Base-by-base conservation (phyloP, 2,329 filamentous ascomycete species). In the Talaromyces sp. region DNA sequence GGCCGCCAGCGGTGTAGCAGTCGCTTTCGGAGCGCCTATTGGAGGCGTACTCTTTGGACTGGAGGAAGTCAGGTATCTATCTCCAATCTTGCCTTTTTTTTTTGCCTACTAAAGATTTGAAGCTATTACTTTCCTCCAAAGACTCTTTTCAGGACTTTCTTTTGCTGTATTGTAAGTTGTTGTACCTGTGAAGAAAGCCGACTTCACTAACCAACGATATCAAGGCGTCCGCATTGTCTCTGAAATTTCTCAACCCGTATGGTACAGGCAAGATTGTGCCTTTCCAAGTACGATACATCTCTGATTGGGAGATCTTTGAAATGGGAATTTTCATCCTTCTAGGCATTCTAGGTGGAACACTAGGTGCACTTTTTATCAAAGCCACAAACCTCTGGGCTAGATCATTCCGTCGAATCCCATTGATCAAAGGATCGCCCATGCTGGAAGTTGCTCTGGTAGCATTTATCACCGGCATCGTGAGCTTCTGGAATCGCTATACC, bases 41-140 rank as follows among this genome's bases (percentile, higher is more conserved):
- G 92, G 93, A 9, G 94, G 94, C 61, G 93, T 97, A 1, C 83
- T 98, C 2, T 98, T 98, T 77, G 93, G 92, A 39, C 79, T 98
- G 35, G 95, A 99, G 78, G 95, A 98, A 83, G 93, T 98, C 67
- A 89, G 80, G 74, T 77, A 71, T 62, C 70, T 64, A 24, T 13
- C 2, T 16, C 6, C 57, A 22, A 62, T 14, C 13, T 57, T 11
- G 31, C n/a, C 8, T 4, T 22, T n/a, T 7, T 11, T 24, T 7
- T 31, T 31, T 31, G 13, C 62, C 68, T 66, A 19, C 50, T 66
- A 19, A 68, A 35, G 16, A 8, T 14, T 48, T 33, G 27, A 54
- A 88, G 91, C 70, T 98, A 98, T 77, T 98, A 98, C 78, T 98
- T 98, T 76, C 94, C 95, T 0, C 92, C 94, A 6, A 98, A 99